Conservation (phyloP, 495 filamentous ascomycete genomes). For the Podospora pseudocomata region DNA sequence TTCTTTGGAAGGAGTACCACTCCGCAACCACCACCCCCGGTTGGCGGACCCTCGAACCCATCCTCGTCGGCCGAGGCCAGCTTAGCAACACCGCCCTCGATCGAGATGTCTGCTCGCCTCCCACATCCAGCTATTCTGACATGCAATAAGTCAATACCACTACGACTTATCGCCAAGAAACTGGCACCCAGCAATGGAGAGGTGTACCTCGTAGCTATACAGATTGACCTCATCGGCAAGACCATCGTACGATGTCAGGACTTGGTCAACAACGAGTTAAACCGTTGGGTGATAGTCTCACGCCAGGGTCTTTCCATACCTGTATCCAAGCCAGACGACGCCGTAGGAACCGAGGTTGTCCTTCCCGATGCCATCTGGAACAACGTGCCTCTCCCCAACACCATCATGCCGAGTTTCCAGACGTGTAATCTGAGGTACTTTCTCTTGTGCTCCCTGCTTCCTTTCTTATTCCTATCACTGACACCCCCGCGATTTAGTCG, state of each 20-base stretch:
- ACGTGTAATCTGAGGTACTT: slow-evolving; percentile 74
- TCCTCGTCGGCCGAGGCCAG: slow-evolving; percentile 5
- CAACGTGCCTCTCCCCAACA: slow-evolving; percentile 66
- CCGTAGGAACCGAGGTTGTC: slow-evolving; percentile 60
- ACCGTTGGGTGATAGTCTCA: slow-evolving; percentile 66
- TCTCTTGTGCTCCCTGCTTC: not conserved
- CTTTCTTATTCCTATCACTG: not conserved
- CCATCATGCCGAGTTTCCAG: slow-evolving; percentile 76
- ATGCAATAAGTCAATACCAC: slow-evolving; percentile 78
- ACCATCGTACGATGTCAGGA: slow-evolving; percentile 76
- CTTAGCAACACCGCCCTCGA: slow-evolving; percentile 32
- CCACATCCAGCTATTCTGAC: slow-evolving; percentile 87
- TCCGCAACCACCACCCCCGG: slow-evolving; percentile 6
- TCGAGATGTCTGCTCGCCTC: slow-evolving; percentile 72
- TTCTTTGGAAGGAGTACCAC: slow-evolving; percentile 46
- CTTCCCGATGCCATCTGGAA: slow-evolving; percentile 69
- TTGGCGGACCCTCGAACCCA: not conserved
- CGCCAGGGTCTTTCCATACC: slow-evolving; percentile 62
- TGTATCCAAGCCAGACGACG: slow-evolving; percentile 55
- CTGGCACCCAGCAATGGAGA: slow-evolving; percentile 58
- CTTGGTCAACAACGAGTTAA: slow-evolving; percentile 58
- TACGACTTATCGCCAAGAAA: slow-evolving; percentile 75
- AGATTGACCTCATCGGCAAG: slow-evolving; percentile 74
- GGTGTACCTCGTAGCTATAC: slow-evolving; percentile 71
- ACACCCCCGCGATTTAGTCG: slow-evolving; percentile 37